Percentiles rank a stretch among this genome's conserved stretches.
Conservation (phyloP, 306 rosid species). For the Medicago arabica region DNA sequence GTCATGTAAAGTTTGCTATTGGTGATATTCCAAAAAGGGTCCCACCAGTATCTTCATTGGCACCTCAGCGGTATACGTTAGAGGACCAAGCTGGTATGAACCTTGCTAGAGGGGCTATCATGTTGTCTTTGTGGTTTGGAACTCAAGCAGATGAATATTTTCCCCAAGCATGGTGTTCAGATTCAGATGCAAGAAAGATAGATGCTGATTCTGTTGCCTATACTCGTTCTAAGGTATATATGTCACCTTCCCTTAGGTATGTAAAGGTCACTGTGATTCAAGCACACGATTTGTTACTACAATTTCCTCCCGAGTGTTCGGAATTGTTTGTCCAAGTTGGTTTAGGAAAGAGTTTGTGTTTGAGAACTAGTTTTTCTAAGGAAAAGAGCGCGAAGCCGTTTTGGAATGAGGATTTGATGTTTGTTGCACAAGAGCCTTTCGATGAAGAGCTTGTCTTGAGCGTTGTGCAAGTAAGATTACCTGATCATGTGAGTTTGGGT, state of each 20-base stretch:
- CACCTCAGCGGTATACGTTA: conserved; percentile 51
- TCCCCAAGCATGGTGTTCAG: conserved; percentile 50
- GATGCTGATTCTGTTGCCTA: conserved; percentile 24
- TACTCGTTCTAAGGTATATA: conserved; percentile 52
- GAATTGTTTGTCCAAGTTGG: conserved; percentile 50
- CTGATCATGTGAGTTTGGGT: conserved; percentile 38
- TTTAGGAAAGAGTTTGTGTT: conserved; percentile 35
- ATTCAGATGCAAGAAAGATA: conserved; percentile 42
- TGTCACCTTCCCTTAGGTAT: conserved; percentile 59
- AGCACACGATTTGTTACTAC: conserved; percentile 51
- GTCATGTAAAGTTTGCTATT: conserved; percentile 26
- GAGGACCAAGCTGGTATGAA: conserved; percentile 30
- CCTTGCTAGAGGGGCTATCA: conserved; percentile 44
- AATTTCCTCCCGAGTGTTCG: conserved; percentile 18
- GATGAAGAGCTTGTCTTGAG: conserved; percentile 31
- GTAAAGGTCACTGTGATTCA: conserved; percentile 57
- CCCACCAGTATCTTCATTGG: conserved; percentile 47
- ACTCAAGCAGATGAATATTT: conserved; percentile 57
- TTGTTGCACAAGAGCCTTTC: conserved; percentile 65
- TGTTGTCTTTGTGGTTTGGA: conserved; percentile 61
- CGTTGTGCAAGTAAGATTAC: conserved; percentile 45
- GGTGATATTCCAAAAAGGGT: conserved; percentile 42
- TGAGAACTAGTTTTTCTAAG: conserved; percentile 46
- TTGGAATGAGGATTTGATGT: conserved; percentile 62
- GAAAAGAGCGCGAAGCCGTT: conserved; percentile 35